Evolutionary conservation across 805 yeast genomes (phyloP).

Genomic region (Kodamaea sagamina): DNA sequence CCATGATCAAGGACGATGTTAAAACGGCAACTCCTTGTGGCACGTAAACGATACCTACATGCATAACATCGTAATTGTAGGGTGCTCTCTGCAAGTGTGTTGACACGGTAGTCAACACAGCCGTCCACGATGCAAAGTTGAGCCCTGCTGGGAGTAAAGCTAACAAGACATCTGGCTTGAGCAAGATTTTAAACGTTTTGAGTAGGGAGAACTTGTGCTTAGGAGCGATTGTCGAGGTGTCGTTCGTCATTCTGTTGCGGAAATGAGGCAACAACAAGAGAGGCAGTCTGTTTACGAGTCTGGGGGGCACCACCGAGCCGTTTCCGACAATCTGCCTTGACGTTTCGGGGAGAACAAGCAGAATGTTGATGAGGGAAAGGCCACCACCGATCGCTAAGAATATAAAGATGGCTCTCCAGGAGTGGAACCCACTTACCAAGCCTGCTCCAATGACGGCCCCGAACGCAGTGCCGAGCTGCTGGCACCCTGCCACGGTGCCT

Average conservation of each 20-base stretch:
- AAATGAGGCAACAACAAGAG: constrained; percentile 30
- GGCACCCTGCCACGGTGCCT: constrained; percentile 65
- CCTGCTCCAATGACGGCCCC: constrained; percentile 73
- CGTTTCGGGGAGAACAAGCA: constrained; percentile 66
- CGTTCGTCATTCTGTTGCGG: constrained; percentile 13
- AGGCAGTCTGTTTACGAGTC: constrained; percentile 45
- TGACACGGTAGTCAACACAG: constrained; percentile 65
- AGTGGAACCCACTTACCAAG: constrained; percentile 25
- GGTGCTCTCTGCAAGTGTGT: constrained; percentile 47
- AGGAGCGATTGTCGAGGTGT: constrained; percentile 13
- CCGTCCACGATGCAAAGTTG: constrained; percentile 69
- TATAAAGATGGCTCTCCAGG: constrained; percentile 81
- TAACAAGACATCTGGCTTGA: constrained; percentile 45
- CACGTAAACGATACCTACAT: constrained; percentile 71
- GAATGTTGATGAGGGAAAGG: constrained; percentile 29
- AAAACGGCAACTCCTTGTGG: constrained; percentile 73
- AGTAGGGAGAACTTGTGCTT: constrained; percentile 11
- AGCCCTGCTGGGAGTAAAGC: constrained; percentile 60
- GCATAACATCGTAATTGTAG: constrained; percentile 55
- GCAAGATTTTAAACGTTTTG: constrained; percentile 45
- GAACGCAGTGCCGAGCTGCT: constrained; percentile 71
- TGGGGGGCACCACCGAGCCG: constrained; percentile 61
- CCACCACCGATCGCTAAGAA: constrained; percentile 70
- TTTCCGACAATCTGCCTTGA: constrained; percentile 72
- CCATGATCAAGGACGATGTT: constrained; percentile 58